phyloP scores from a whole-genome alignment of 1,284 basidiomycete genomes.

The Baeospora myosura region DNA sequence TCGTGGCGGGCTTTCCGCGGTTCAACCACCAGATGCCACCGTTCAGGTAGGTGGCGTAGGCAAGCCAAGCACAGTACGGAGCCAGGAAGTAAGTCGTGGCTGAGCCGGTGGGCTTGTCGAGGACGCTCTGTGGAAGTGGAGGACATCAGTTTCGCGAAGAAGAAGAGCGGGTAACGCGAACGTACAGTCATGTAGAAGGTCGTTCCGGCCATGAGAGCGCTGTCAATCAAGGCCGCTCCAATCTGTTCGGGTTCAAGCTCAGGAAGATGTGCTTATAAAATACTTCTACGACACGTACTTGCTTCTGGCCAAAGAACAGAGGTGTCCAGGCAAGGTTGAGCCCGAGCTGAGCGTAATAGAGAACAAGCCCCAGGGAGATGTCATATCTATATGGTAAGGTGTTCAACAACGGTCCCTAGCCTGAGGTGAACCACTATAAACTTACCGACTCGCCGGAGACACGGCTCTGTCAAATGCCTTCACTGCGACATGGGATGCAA shows the following conservation, averaged over 20 bases:
- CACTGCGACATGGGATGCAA: slow-evolving; percentile 63
- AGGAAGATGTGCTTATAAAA: not conserved
- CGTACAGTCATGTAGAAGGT: slow-evolving; percentile 59
- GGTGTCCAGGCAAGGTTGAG: slow-evolving; percentile 69
- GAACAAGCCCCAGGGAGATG: slow-evolving; percentile 44
- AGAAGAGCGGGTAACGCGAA: slow-evolving; percentile 2
- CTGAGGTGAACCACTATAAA: not conserved
- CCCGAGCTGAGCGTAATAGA: slow-evolving; percentile 68
- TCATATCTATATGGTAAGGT: slow-evolving; percentile 26
- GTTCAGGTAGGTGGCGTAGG: slow-evolving; percentile 67
- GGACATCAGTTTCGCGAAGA: not conserved
- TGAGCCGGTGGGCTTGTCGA: slow-evolving; percentile 42
- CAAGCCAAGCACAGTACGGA: slow-evolving; percentile 61
- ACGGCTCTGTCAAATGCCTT: slow-evolving; percentile 44
- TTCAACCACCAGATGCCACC: slow-evolving; percentile 55
- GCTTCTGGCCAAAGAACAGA: slow-evolving; percentile 58
- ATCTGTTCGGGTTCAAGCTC: slow-evolving; percentile 25
- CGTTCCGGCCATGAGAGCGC: slow-evolving; percentile 50
- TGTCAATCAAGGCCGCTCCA: slow-evolving; percentile 55
- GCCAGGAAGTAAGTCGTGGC: slow-evolving; percentile 49
- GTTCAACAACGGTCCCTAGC: not conserved
- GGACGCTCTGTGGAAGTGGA: slow-evolving; percentile 34
- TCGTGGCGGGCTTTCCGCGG: too few species aligned
- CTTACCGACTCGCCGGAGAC: slow-evolving; percentile 33
- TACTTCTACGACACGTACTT: slow-evolving; percentile 24